These are phyloP conservation scores for Salvia splendens DNA, from an alignment of 257 asterid species.

Conservation along the genomic window DNA sequence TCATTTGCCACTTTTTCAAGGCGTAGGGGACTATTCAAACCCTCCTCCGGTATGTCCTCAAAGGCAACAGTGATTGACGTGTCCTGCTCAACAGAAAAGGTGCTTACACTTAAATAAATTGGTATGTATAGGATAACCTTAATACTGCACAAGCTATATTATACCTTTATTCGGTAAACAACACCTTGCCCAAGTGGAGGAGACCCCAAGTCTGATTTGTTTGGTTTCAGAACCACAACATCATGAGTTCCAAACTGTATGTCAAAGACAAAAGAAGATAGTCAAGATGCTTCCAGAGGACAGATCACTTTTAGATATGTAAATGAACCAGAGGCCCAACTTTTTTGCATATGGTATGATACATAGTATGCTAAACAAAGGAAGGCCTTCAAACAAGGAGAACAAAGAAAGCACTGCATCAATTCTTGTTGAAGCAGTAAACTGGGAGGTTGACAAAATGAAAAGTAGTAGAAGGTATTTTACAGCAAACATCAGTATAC, in stretches of 20 bases:
- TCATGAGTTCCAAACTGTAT: slow-evolving; percentile 92
- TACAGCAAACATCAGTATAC: slow-evolving; percentile 15
- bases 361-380: not conserved
- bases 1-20: slow-evolving; percentile 93
- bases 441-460: no score
- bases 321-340: not conserved
- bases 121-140: slow-evolving; percentile 19
- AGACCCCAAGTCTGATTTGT: slow-evolving; percentile 86
- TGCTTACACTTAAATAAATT: slow-evolving; percentile 16
- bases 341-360: no score
- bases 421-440: no score
- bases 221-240: slow-evolving; percentile 81
- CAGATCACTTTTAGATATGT: slow-evolving; percentile 17
- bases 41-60: slow-evolving; percentile 96
- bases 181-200: slow-evolving; percentile 97
- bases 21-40: slow-evolving; percentile 82
- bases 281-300: slow-evolving; percentile 25
- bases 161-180: slow-evolving; percentile 90
- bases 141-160: slow-evolving; percentile 2
- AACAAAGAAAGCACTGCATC: no score
- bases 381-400: no score
- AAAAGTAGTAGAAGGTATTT: not conserved
- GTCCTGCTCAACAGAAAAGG: slow-evolving; percentile 61
- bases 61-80: slow-evolving; percentile 88
- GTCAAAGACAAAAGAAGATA: slow-evolving; percentile 16